phyloP scores from a whole-genome alignment of 2,329 filamentous ascomycete genomes.

The Ophiocordyceps sinensis region DNA sequence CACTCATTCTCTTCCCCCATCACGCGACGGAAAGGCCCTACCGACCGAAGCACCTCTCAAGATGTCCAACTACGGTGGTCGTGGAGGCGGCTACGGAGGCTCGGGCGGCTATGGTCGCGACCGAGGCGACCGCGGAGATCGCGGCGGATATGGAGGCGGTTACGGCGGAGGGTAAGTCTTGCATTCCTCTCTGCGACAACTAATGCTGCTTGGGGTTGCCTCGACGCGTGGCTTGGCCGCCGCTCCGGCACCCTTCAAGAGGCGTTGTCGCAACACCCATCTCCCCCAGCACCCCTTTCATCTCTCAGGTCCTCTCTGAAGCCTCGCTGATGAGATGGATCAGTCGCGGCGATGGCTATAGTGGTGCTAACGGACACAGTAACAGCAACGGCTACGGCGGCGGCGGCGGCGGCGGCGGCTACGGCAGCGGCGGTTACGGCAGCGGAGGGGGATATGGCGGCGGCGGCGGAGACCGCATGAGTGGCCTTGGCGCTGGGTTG shows the following conservation, averaged over 20 bases:
- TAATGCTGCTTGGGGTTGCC: background rate
- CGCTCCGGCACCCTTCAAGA: background rate
- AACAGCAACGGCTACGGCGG: conserved; percentile 12
- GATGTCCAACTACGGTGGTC: conserved; percentile 33
- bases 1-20: conserved; percentile 2
- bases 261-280: background rate
- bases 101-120: conserved; percentile 25
- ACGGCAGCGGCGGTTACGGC: conserved; percentile 22
- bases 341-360: background rate
- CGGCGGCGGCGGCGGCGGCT: conserved; percentile 17
- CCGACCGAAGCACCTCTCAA: conserved; percentile 5
- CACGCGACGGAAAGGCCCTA: conserved; percentile 1
- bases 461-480: conserved; percentile 86
- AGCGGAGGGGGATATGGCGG: conserved; percentile 27
- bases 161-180: conserved; percentile 23
- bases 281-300: background rate
- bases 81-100: conserved; percentile 14
- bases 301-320: background rate
- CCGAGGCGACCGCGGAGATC: conserved; percentile 29
- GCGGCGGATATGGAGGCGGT: conserved; percentile 14
- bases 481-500: conserved; percentile 71
- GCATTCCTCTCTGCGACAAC: background rate
- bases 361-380: conserved; percentile 9
- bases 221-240: no score
- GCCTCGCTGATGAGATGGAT: background rate